A percentile compares a stretch with the other conserved stretches of the same genome.
Conservation (phyloP, 345 rosid genomes). For the Lumnitzera racemosa region DNA sequence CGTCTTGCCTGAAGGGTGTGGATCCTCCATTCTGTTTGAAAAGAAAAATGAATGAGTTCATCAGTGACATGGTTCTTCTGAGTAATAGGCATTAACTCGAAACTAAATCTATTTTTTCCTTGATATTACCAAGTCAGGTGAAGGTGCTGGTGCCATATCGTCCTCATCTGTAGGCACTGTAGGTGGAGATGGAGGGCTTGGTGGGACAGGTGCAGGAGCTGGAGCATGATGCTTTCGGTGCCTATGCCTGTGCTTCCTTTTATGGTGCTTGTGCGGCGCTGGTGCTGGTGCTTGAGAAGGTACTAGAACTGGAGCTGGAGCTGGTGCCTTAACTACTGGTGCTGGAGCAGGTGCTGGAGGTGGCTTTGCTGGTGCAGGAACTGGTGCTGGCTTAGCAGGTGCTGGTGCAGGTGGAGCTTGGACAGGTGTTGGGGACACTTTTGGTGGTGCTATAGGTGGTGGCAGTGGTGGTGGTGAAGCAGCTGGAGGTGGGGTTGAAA, state of each 20-base stretch:
- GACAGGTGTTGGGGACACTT: slow-evolving; percentile 8
- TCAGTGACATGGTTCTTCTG: not conserved
- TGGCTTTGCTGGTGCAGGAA: slow-evolving; percentile 28
- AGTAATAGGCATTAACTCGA: not conserved
- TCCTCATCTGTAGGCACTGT: slow-evolving; percentile 34
- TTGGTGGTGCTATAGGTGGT: slow-evolving; percentile 13
- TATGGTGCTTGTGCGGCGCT: slow-evolving; percentile 46
- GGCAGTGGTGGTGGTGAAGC: slow-evolving; percentile 6
- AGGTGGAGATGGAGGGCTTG: slow-evolving; percentile 91
- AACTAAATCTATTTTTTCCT: not conserved
- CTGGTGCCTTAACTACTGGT: slow-evolving; percentile 8
- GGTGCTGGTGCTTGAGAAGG: slow-evolving; percentile 30
- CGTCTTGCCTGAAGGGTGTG: slow-evolving; percentile 25
- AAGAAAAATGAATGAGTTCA: not conserved
- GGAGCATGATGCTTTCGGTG: slow-evolving; percentile 64
- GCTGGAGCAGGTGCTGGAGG: slow-evolving; percentile 28
- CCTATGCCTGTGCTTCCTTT: slow-evolving; percentile 57
- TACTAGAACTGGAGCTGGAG: slow-evolving; percentile 28
- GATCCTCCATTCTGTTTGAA: slow-evolving; percentile 55
- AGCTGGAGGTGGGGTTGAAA: slow-evolving; percentile 21
- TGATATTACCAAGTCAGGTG: slow-evolving; percentile 51
- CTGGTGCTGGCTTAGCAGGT: slow-evolving; percentile 21
- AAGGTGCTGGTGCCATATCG: slow-evolving; percentile 74
- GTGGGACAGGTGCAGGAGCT: slow-evolving; percentile 61
- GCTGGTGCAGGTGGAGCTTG: slow-evolving; percentile 23